phyloP scores from a whole-genome alignment of 2,329 filamentous ascomycete species.

The Calonectria hongkongensis region DNA sequence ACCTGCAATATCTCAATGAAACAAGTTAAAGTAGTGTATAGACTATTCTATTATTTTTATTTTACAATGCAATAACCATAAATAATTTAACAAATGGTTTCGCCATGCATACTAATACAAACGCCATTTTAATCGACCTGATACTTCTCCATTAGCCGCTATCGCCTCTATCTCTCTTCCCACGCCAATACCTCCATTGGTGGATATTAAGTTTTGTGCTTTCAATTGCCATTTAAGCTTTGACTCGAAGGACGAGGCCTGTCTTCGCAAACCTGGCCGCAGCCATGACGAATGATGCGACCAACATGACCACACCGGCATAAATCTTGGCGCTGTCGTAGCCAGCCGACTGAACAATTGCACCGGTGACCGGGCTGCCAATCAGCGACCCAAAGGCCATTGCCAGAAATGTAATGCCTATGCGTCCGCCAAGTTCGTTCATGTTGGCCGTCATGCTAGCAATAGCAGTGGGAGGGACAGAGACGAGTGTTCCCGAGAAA shows the following conservation, averaged over 20 bases:
- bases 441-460: conserved; percentile 56
- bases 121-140: too few relatives aligned
- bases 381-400: conserved; percentile 13
- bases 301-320: conserved; percentile 10
- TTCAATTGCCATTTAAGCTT: neutral
- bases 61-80: too few relatives aligned
- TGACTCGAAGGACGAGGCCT: neutral
- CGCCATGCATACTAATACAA: too few relatives aligned
- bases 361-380: conserved; percentile 6
- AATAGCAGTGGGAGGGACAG: conserved; percentile 64
- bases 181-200: too few relatives aligned
- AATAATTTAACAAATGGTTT: too few relatives aligned
- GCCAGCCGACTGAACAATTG: conserved; percentile 6
- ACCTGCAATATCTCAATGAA: too few relatives aligned
- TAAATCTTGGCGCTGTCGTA: conserved; percentile 19
- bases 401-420: neutral
- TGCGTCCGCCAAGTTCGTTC: conserved; percentile 15
- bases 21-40: too few relatives aligned
- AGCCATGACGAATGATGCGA: neutral
- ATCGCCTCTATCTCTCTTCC: too few relatives aligned
- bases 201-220: neutral
- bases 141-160: too few relatives aligned
- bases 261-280: neutral
- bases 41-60: too few relatives aligned
- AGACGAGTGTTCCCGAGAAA: conserved; percentile 66